phyloP scores from a whole-genome alignment of 1,284 basidiomycete species.

The Irpex sp. region DNA sequence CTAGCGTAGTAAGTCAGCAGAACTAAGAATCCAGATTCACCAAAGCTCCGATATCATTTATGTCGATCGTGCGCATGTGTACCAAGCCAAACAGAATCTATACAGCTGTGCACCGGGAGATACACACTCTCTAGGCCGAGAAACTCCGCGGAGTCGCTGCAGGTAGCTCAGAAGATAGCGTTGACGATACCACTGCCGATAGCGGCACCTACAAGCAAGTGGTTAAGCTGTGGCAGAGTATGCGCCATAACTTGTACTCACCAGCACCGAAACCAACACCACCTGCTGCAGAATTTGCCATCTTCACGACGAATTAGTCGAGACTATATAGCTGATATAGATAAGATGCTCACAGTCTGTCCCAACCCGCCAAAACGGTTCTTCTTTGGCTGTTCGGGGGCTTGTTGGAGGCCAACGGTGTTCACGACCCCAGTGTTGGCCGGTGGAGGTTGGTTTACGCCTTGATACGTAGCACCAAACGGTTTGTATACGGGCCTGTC shows the following conservation, averaged over 20 bases:
- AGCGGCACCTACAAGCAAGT: constrained; percentile 30
- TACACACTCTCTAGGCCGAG: not conserved
- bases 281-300: constrained; percentile 65
- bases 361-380: constrained; percentile 57
- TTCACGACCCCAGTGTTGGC: constrained; percentile 29
- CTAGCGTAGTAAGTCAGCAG: not conserved
- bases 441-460: constrained; percentile 33
- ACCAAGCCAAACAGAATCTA: not conserved
- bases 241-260: constrained; percentile 12
- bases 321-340: constrained; percentile 15
- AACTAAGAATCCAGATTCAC: too few relatives aligned
- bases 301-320: constrained; percentile 29
- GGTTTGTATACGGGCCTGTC: constrained; percentile 36
- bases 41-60: too few relatives aligned
- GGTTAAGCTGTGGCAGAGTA: constrained; percentile 13
- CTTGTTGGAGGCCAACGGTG: constrained; percentile 30
- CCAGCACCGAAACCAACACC: constrained; percentile 71
- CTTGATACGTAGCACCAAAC: constrained; percentile 30
- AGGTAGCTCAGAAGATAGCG: constrained; percentile 33
- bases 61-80: too few relatives aligned
- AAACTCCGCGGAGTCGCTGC: not conserved
- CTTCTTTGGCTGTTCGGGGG: constrained; percentile 36
- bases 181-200: constrained; percentile 37
- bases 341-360: constrained; percentile 41
- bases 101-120: not conserved